phyloP scores from a whole-genome alignment of 2,329 filamentous ascomycete species.

The Ophidiomyces ophidiicola region DNA sequence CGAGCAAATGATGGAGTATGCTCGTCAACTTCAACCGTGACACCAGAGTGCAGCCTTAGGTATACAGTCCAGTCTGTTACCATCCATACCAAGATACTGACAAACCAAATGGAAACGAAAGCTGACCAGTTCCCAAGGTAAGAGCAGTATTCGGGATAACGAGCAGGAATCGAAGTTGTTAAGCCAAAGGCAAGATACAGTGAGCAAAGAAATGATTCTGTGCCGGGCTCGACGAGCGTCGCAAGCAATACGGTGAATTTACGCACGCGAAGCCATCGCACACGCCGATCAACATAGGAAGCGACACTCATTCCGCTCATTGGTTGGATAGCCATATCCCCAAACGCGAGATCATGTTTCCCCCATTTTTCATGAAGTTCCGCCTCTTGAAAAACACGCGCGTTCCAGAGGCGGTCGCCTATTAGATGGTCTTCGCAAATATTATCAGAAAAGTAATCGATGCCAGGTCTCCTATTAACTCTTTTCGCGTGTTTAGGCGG shows the following conservation, averaged over 20 bases:
- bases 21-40: slow-evolving; percentile 57
- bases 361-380: slow-evolving; percentile 39
- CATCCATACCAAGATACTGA: slow-evolving; percentile 59
- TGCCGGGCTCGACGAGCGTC: slow-evolving; percentile 83
- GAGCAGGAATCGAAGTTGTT: slow-evolving; percentile 52
- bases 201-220: slow-evolving; percentile 77
- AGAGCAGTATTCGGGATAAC: slow-evolving; percentile 41
- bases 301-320: slow-evolving; percentile 66
- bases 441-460: slow-evolving; percentile 88
- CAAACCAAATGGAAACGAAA: slow-evolving; percentile 54
- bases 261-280: slow-evolving; percentile 81
- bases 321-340: slow-evolving; percentile 82
- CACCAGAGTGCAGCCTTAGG: slow-evolving; percentile 58
- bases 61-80: slow-evolving; percentile 62
- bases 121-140: slow-evolving; percentile 55
- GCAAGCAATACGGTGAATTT: slow-evolving; percentile 88
- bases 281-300: slow-evolving; percentile 67
- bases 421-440: slow-evolving; percentile 98
- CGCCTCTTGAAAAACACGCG: slow-evolving; percentile 27
- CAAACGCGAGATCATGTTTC: slow-evolving; percentile 74
- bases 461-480: slow-evolving; percentile 47
- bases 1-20: slow-evolving; percentile 63
- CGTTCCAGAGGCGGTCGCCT: slow-evolving; percentile 76
- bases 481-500: slow-evolving; percentile 30
- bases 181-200: slow-evolving; percentile 66